Evolutionary conservation across 2,329 filamentous ascomycete genomes (phyloP).

Genomic region (Aspergillus japonicus): DNA sequence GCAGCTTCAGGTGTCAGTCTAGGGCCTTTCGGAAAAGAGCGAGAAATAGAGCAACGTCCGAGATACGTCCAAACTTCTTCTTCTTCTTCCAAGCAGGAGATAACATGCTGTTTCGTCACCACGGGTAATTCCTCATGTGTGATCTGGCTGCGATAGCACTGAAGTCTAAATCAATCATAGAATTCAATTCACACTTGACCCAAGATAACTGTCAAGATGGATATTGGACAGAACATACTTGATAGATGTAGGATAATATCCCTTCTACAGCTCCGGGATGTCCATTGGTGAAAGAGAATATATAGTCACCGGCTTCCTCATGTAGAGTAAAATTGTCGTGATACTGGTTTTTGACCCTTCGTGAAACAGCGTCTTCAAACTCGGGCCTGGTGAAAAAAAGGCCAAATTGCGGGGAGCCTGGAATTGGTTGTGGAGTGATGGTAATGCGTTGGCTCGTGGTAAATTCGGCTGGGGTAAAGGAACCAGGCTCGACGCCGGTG

Average conservation of each 20-base stretch:
- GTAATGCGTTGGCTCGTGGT: not conserved
- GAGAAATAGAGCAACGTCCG: too few relatives aligned
- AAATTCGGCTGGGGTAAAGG: not conserved
- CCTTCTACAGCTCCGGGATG: not conserved
- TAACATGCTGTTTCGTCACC: too few relatives aligned
- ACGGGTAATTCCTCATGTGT: too few relatives aligned
- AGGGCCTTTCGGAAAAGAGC: too few relatives aligned
- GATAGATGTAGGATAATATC: not conserved
- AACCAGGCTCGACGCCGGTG: not conserved
- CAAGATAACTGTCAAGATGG: too few relatives aligned
- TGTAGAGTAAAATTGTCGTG: not conserved
- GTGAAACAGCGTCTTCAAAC: not conserved
- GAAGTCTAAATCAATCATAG: too few relatives aligned
- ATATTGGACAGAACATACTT: not conserved
- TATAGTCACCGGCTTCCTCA: not conserved
- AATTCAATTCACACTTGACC: too few relatives aligned
- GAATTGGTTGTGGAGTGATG: not conserved
- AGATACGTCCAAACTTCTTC: too few relatives aligned
- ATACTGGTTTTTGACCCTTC: not conserved
- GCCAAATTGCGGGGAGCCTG: not conserved
- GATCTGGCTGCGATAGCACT: too few relatives aligned
- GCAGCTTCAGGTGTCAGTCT: too few relatives aligned
- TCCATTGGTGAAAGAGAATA: slow-evolving; percentile 5
- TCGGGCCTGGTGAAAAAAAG: not conserved
- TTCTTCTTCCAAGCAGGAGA: too few relatives aligned